Base-by-base conservation (phyloP, 768 basidiomycete species). In the Mycena vitilis region DNA sequence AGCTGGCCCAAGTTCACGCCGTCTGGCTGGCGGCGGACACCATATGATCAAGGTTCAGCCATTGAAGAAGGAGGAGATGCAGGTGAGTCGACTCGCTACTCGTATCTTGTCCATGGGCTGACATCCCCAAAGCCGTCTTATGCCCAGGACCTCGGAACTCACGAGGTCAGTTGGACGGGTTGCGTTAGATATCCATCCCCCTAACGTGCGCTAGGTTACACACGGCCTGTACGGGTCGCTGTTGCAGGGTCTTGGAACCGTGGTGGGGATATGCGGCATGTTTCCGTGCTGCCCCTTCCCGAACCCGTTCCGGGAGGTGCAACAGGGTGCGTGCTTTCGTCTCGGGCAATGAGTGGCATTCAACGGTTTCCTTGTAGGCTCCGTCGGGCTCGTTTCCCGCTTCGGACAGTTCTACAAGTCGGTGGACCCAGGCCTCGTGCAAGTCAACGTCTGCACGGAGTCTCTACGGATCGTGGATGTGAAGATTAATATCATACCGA, bases 361-460 rank as follows among this genome's bases (percentile, higher is more conserved):
- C 58, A 60, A 60, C 47, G 58, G 36, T 22, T 44, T 59, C 30
- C 65, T 61, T 54, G 30, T 74, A 94, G 94, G 95, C 36, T 90
- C 91, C 63, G 95, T 96, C 71, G 96, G 96, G 63, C 85, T 99
- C 66, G 90, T 99, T 75, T 91, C 93, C 42, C 91, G 95, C 66
- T 98, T 98, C 75, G 96, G 96, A 56, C 89, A 97, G 76, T 97
- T 98, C 86, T 97, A 97, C 89, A 95, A 93, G 81, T 91, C 94
- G 10, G 95, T 96, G 73, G 95, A 97, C 76, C 96, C 95, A 1
- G 96, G 96, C 65, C 86, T 98, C 40, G 93, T 92, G 59, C 89
- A 95, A 73, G 91, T 98, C 79, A 98, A 98, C 77, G 93, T 97
- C 68, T 97, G 96, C 86, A 94, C 95, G 18, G 97, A 99, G 78